Evolutionary conservation across 345 rosid species (phyloP).

Genomic region (Dipteronia dyeriana): DNA sequence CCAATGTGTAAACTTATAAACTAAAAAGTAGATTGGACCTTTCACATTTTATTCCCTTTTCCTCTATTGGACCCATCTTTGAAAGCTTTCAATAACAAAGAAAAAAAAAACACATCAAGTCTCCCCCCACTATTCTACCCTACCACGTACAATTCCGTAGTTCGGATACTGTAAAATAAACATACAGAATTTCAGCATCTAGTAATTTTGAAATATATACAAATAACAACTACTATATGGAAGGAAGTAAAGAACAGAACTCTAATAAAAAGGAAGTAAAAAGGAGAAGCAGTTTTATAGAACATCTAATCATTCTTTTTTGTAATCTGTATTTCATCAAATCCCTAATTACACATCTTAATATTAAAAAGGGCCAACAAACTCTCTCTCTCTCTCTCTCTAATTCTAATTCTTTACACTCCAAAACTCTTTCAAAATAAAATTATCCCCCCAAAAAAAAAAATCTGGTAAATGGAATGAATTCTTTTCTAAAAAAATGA

Average conservation of each 20-base stretch:
- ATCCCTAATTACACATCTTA: slow-evolving; percentile 32
- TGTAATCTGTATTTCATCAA: background rate
- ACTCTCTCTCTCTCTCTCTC: too few species aligned
- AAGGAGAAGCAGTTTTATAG: background rate
- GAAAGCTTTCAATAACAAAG: background rate
- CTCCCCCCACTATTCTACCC: background rate
- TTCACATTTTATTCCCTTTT: background rate
- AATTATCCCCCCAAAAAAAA: slow-evolving; percentile 12
- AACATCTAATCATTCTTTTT: slow-evolving; percentile 31
- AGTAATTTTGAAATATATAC: too few species aligned
- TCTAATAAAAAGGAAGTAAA: too few species aligned
- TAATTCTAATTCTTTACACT: slow-evolving; percentile 40
- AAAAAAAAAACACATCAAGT: background rate
- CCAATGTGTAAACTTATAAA: background rate
- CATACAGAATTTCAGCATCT: too few species aligned
- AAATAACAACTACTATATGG: too few species aligned
- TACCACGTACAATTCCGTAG: too few species aligned
- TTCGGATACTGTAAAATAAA: too few species aligned
- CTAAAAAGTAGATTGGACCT: background rate
- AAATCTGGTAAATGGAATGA: background rate
- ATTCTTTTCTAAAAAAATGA: background rate
- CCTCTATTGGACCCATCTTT: background rate
- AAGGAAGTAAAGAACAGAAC: too few species aligned
- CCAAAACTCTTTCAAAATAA: slow-evolving; percentile 17
- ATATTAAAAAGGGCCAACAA: slow-evolving; percentile 27